Percentiles rank a stretch among this genome's conserved stretches.
These are phyloP conservation scores for Pythium chondricola DNA, from an alignment of 352 stramenopile genomes.

Conservation along the genomic window DNA sequence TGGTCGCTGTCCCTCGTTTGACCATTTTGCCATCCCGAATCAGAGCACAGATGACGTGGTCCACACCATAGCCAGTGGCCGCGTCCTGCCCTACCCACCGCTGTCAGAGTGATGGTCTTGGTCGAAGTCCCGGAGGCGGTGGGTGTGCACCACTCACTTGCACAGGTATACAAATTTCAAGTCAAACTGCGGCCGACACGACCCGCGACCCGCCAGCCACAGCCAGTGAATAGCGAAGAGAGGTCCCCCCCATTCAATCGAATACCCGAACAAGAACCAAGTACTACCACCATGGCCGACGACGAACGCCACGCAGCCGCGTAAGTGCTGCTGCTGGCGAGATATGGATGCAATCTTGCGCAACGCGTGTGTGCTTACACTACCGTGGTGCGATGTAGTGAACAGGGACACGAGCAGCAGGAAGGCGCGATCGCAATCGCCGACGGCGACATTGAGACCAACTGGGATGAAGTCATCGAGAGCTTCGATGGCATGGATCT, in stretches of 20 bases:
- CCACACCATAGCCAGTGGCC: constrained; percentile 3
- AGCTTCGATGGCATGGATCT: constrained; percentile 99
- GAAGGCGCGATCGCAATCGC: constrained; percentile 64
- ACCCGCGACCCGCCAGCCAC: constrained; percentile 4
- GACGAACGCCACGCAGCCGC: constrained; percentile 64
- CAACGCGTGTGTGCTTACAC: no score
- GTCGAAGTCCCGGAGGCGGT: background rate
- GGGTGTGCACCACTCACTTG: constrained; percentile 49
- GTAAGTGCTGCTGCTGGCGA: no score
- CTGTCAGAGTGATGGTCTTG: constrained; percentile 17
- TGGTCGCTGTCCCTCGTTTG: constrained; percentile 19
- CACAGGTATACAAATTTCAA: constrained; percentile 62
- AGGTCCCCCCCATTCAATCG: constrained; percentile 31
- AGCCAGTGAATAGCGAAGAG: constrained; percentile 28
- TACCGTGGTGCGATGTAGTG: no score
- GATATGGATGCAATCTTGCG: no score
- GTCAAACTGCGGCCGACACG: constrained; percentile 17
- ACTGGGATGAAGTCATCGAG: constrained; percentile 98
- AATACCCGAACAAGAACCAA: constrained; percentile 12
- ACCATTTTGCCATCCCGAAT: no score
- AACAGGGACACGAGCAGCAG: constrained; percentile 57
- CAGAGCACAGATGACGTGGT: no score
- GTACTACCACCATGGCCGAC: constrained; percentile 66
- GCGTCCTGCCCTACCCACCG: background rate
- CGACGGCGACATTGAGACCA: constrained; percentile 96